A percentile compares a stretch with the other conserved stretches of the same genome.
These are phyloP conservation scores for Colletotrichum tropicale DNA, from an alignment of 2,329 filamentous ascomycete species.

Conservation along the genomic window DNA sequence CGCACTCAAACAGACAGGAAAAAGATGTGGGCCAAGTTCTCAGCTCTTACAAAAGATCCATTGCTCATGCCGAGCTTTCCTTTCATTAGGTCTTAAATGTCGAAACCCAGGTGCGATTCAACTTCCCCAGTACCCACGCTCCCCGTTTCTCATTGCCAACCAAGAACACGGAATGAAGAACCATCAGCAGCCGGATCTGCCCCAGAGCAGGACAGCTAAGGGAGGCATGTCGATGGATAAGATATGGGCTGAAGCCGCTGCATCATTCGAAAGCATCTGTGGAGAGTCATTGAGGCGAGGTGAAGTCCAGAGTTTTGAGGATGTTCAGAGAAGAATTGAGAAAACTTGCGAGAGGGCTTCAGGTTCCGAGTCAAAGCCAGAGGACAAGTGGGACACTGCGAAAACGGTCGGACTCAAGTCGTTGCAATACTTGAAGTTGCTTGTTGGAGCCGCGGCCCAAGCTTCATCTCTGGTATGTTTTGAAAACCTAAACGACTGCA, in stretches of 20 bases:
- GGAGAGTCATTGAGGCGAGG: not conserved
- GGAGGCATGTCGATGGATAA: not conserved
- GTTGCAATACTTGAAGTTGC: not conserved
- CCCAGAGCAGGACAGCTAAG: not conserved
- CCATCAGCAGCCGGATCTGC: fast-evolving
- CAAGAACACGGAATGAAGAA: not conserved
- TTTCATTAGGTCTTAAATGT: not conserved
- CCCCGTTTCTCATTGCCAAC: fast-evolving
- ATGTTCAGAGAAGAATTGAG: not conserved
- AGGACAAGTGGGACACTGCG: not conserved
- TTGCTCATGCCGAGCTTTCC: not conserved
- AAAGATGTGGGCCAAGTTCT: not conserved
- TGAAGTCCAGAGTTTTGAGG: not conserved
- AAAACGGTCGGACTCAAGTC: not conserved
- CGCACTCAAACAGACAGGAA: not conserved
- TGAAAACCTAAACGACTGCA: not conserved
- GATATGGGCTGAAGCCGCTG: not conserved
- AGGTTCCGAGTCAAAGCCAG: not conserved
- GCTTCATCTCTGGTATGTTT: not conserved
- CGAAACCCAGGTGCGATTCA: fast-evolving
- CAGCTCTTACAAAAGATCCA: not conserved
- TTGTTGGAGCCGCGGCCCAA: not conserved
- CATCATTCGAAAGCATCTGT: not conserved
- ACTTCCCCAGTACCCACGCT: not conserved
- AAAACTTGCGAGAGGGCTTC: not conserved